A percentile compares a stretch with the other conserved stretches of the same genome.
phyloP scores from a whole-genome alignment of 129 eudicot genomes.

The Artemisia argyi region DNA sequence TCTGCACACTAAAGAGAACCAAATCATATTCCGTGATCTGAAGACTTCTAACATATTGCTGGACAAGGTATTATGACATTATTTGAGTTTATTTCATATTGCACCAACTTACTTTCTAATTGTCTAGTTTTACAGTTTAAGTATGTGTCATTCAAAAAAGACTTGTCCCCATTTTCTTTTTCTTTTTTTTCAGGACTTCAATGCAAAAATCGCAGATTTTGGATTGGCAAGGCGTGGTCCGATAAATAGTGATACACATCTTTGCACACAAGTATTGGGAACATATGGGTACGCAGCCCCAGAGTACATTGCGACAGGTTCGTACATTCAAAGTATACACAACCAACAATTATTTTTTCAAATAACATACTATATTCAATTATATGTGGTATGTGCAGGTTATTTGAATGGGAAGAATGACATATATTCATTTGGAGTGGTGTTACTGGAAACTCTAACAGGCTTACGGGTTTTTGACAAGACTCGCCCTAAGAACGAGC shows the following conservation, averaged over 20 bases:
- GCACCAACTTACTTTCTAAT: too few species aligned
- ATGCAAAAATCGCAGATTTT: slow-evolving; percentile 44
- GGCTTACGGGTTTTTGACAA: slow-evolving; percentile 30
- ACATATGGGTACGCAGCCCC: slow-evolving; percentile 47
- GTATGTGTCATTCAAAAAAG: too few species aligned
- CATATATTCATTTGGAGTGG: slow-evolving; percentile 51
- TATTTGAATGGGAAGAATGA: slow-evolving; percentile 45
- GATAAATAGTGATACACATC: slow-evolving; percentile 25
- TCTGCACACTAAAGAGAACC: slow-evolving; percentile 20
- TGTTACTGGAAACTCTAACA: slow-evolving; percentile 29
- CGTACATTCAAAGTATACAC: not conserved
- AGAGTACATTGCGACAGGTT: slow-evolving; percentile 42
- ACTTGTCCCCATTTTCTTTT: too few species aligned
- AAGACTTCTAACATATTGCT: slow-evolving; percentile 18
- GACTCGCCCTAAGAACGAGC: slow-evolving; percentile 25
- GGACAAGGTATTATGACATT: not conserved
- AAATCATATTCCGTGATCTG: slow-evolving; percentile 31
- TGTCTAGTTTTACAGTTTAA: too few species aligned
- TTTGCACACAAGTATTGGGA: slow-evolving; percentile 33
- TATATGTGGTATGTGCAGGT: slow-evolving; percentile 23
- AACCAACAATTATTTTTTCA: too few species aligned
- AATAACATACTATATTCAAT: not conserved
- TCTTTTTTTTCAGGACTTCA: slow-evolving; percentile 26
- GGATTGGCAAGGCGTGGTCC: slow-evolving; percentile 44
- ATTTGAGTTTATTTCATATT: too few species aligned